Conservation (phyloP, 1,284 basidiomycete genomes). For the Cryptococcus wingfieldii region DNA sequence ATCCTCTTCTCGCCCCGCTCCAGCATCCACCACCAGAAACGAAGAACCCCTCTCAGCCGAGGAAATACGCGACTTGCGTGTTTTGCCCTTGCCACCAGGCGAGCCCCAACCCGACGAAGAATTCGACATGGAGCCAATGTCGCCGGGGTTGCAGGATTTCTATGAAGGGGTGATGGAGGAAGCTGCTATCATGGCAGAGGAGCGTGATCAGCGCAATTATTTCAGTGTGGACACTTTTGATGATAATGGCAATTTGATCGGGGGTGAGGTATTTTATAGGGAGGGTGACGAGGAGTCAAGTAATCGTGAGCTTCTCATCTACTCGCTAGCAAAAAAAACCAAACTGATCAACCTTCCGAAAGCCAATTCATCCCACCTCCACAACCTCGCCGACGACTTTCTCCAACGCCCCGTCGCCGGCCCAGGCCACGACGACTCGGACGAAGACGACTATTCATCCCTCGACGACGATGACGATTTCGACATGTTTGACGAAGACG, state of each 20-base stretch:
- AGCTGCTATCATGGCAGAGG: not conserved
- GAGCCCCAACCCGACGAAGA: no score
- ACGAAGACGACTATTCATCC: slow-evolving; percentile 16
- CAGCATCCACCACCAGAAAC: no score
- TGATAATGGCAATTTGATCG: not conserved
- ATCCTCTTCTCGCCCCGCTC: no score
- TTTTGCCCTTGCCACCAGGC: no score
- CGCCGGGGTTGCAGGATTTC: not conserved
- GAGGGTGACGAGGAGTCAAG: slow-evolving; percentile 4
- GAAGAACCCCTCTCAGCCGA: no score
- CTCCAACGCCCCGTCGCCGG: no score
- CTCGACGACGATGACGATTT: slow-evolving; percentile 20
- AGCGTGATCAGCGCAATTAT: not conserved
- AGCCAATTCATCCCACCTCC: no score
- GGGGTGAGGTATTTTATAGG: slow-evolving; percentile 9
- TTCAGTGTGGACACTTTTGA: not conserved
- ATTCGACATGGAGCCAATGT: not conserved
- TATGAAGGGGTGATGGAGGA: not conserved
- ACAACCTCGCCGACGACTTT: no score
- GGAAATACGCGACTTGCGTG: no score
- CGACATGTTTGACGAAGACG: slow-evolving; percentile 38
- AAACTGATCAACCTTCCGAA: no score
- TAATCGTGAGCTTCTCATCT: not conserved
- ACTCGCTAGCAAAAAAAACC: not conserved
- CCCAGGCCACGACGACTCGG: no score